Base-by-base conservation (phyloP, 23 red algal genomes). In the Agarophyton chilense region DNA sequence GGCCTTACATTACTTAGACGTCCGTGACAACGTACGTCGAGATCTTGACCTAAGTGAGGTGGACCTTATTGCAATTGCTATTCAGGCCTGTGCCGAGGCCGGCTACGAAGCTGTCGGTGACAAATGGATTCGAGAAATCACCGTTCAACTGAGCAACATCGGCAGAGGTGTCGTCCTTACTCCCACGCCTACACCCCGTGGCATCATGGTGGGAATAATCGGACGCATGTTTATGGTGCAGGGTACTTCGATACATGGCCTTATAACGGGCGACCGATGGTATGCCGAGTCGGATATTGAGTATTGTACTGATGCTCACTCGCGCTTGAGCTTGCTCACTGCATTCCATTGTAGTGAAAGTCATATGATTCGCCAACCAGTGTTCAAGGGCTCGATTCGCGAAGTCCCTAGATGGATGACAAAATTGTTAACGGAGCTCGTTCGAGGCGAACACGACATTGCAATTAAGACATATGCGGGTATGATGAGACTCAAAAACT, bases 71-170 rank as follows among this genome's bases (percentile, higher is more conserved):
- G 68, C 68, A 24, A 43, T 74, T 25, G 68, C 68, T 16, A 74
- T 74, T 21, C 68, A 74, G 25, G 68, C 68, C 18, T 34, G 29
- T 1, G 68, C 40, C 9, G 68, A 74, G 47, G 68, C 68, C 2
- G 68, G 68, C 21, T 74, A 49, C 17, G 68, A 74, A 74, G 39
- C 68, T 26, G 43, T 49, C 39, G 68, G 68, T 26, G 68, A 74
- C 68, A 74, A 74, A 33, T 74, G 68, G 68, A 74, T 74, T 74
- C 68, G 68, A 74, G 68, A 74, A 74, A 29, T 74, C 68, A 74
- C 68, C 25, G 68, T 74, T 7, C 68, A 74, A 25, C 21, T 74
- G 22, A 28, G 29, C 14, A 1, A 4, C 68, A 16, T 49, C 4
- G 68, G 21, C 1, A 45, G 68, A 19, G 68, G 68, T 26, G 29